Evolutionary conservation across 345 rosid genomes (phyloP).

Genomic region (Barbarea vulgaris): DNA sequence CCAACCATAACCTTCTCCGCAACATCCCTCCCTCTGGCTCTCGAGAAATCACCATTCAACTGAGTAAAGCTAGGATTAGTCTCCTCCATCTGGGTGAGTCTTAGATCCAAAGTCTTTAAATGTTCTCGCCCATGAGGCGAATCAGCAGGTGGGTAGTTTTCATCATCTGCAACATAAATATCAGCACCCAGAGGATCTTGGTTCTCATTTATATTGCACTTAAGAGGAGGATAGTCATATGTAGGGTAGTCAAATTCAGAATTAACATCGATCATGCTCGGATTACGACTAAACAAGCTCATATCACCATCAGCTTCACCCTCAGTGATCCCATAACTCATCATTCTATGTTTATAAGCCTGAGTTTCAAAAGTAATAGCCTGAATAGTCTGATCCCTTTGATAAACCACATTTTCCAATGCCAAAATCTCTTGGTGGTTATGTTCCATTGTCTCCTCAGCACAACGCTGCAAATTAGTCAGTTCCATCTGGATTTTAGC

Average conservation of each 20-base stretch:
- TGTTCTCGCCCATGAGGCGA: slow-evolving; percentile 55
- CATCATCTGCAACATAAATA: slow-evolving; percentile 62
- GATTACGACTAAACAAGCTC: slow-evolving; percentile 41
- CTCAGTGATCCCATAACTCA: slow-evolving; percentile 86
- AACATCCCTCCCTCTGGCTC: slow-evolving; percentile 50
- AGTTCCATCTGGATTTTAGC: slow-evolving; percentile 84
- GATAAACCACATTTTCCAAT: slow-evolving; percentile 65
- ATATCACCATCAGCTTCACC: slow-evolving; percentile 71
- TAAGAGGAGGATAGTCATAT: slow-evolving; percentile 80
- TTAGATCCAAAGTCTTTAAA: slow-evolving; percentile 70
- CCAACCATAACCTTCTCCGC: slow-evolving; percentile 70
- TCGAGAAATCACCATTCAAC: slow-evolving; percentile 51
- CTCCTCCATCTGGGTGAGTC: slow-evolving; percentile 88
- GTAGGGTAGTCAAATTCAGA: slow-evolving; percentile 49
- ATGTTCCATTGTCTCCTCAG: slow-evolving; percentile 73
- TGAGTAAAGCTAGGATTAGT: slow-evolving; percentile 53
- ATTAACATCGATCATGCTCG: slow-evolving; percentile 49
- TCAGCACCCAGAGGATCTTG: slow-evolving; percentile 56
- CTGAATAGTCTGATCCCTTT: slow-evolving; percentile 75
- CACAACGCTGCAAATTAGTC: slow-evolving; percentile 63
- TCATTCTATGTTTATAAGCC: slow-evolving; percentile 95
- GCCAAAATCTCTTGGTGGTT: slow-evolving; percentile 73
- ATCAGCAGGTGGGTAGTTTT: slow-evolving; percentile 76
- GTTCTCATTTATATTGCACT: slow-evolving; percentile 66
- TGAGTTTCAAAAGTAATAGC: slow-evolving; percentile 77